Conservation (phyloP, 495 filamentous ascomycete species). For the Lepidopterella palustris region DNA sequence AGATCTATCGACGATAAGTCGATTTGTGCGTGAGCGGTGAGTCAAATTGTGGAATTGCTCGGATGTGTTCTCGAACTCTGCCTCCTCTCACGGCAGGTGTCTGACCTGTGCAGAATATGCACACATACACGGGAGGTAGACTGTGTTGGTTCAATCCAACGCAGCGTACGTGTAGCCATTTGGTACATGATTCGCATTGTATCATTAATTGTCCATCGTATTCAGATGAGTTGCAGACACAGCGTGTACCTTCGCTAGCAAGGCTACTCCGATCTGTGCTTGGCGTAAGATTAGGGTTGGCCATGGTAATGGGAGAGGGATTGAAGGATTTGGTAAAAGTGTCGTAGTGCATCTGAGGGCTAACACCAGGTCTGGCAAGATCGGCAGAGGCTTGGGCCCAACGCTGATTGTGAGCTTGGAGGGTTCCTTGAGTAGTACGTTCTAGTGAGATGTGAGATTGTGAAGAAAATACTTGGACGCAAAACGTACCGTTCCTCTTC, state of each 20-base stretch:
- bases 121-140: slow-evolving; percentile 71
- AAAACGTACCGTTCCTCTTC: slow-evolving; percentile 34
- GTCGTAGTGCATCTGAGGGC: slow-evolving; percentile 18
- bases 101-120: slow-evolving; percentile 65
- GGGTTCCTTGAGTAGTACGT: slow-evolving; percentile 18
- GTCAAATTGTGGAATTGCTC: slow-evolving; percentile 27
- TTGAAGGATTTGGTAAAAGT: slow-evolving; percentile 30
- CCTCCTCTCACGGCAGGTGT: slow-evolving; percentile 63
- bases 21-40: slow-evolving; percentile 28
- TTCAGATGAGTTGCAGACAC: slow-evolving; percentile 62
- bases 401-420: slow-evolving; percentile 37
- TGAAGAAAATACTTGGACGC: not conserved
- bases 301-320: slow-evolving; percentile 61
- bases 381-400: slow-evolving; percentile 38
- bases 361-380: slow-evolving; percentile 10
- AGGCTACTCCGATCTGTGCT: slow-evolving; percentile 53
- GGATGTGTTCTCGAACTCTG: slow-evolving; percentile 51
- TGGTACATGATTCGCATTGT: slow-evolving; percentile 82
- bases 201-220: slow-evolving; percentile 66
- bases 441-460: slow-evolving; percentile 3
- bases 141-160: slow-evolving; percentile 59
- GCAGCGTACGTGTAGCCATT: slow-evolving; percentile 78
- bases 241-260: slow-evolving; percentile 56
- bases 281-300: slow-evolving; percentile 62
- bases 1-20: slow-evolving; percentile 15